Conservation (phyloP, 2,329 filamentous ascomycete genomes). For the Penicillium sp. region DNA sequence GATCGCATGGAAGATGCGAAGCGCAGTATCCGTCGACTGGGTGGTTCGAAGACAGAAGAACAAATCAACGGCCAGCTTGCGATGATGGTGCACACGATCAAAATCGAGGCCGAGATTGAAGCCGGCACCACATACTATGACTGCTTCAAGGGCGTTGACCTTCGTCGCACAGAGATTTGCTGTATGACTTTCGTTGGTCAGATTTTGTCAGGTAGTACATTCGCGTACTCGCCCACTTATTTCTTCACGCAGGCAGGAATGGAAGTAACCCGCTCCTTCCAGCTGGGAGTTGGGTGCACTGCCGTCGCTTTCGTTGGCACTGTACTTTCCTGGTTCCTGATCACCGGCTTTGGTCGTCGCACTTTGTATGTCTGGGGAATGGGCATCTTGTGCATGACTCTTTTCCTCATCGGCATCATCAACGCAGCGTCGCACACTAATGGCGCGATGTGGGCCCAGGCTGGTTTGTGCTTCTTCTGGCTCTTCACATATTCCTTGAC, state of each 20-base stretch:
- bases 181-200: constrained; percentile 41
- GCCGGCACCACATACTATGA: constrained; percentile 32
- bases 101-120: constrained; percentile 32
- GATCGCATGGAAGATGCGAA: constrained; percentile 24
- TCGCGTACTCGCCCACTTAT: constrained; percentile 40
- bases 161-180: constrained; percentile 45
- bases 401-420: constrained; percentile 33
- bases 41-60: constrained; percentile 24
- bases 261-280: constrained; percentile 33
- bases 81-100: constrained; percentile 42
- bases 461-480: constrained; percentile 52
- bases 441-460: constrained; percentile 37
- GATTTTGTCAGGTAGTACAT: constrained; percentile 35
- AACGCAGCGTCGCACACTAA: constrained; percentile 23
- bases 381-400: constrained; percentile 26
- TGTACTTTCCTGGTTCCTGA: constrained; percentile 51
- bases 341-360: constrained; percentile 41
- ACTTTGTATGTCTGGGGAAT: constrained; percentile 41
- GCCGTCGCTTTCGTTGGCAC: constrained; percentile 59
- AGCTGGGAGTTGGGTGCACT: constrained; percentile 45
- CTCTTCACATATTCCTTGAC: constrained; percentile 58
- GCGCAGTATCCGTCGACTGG: constrained; percentile 21
- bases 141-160: constrained; percentile 34
- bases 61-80: constrained; percentile 30
- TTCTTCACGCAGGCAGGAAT: constrained; percentile 47